These are phyloP conservation scores for Aspergillus steynii DNA, from an alignment of 495 filamentous ascomycete species.

Conservation along the genomic window DNA sequence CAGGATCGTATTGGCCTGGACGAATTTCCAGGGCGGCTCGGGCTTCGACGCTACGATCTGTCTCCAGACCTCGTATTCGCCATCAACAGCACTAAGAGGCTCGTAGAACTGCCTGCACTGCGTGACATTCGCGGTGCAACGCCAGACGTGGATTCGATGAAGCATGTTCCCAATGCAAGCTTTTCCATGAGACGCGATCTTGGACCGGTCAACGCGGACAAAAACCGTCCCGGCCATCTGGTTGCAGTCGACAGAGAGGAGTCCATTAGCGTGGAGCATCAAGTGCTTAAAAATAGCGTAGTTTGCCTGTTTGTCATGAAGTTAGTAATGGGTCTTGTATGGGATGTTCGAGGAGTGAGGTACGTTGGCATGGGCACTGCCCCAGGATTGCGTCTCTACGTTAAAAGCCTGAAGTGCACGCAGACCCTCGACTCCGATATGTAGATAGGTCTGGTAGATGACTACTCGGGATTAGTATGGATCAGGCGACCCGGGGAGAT, in stretches of 20 bases:
- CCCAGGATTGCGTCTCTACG: not conserved
- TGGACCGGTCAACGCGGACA: not conserved
- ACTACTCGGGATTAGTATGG: not conserved
- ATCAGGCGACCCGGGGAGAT: too few relatives aligned
- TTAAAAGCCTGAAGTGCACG: not conserved
- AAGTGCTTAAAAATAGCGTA: conserved; percentile 1
- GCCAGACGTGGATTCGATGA: not conserved
- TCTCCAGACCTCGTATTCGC: not conserved
- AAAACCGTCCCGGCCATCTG: not conserved
- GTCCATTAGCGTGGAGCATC: not conserved
- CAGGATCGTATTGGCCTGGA: not conserved
- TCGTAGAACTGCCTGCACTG: not conserved
- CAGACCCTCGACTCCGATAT: conserved; percentile 1
- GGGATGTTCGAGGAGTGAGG: too few relatives aligned
- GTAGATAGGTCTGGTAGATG: not conserved
- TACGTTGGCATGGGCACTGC: not conserved
- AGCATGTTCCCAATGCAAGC: not conserved
- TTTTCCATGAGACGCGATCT: not conserved
- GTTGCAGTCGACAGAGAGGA: not conserved
- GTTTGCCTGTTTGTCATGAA: not conserved
- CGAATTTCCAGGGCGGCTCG: not conserved
- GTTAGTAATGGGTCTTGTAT: too few relatives aligned
- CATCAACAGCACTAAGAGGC: not conserved
- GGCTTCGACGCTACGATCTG: not conserved
- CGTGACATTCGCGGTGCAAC: not conserved